A percentile compares a stretch with the other conserved stretches of the same genome.
phyloP scores from a whole-genome alignment of 352 stramenopile genomes.

The Globisporangium cederbergense region DNA sequence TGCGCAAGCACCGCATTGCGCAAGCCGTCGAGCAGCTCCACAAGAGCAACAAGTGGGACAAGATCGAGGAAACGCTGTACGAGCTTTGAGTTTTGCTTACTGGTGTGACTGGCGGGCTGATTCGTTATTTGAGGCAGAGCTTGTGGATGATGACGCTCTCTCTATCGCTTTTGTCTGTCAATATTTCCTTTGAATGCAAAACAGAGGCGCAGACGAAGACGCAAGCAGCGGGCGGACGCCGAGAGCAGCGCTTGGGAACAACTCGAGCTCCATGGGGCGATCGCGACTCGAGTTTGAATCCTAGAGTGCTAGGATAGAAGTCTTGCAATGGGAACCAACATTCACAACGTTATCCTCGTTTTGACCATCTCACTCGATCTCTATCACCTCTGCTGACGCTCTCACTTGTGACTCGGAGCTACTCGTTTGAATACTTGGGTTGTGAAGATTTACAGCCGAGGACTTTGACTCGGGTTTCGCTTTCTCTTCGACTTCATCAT shows the following conservation, averaged over 20 bases:
- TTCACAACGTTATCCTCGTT: neutral
- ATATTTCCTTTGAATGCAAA: neutral
- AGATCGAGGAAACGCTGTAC: conserved; percentile 77
- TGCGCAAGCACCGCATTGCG: conserved; percentile 65
- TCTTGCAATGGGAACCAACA: neutral
- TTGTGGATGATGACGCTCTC: neutral
- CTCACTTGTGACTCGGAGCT: neutral
- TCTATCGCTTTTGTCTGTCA: conserved; percentile 11
- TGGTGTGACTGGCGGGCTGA: neutral
- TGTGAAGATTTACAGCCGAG: neutral
- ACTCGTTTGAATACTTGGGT: neutral
- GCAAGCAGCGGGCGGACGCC: conserved; percentile 3
- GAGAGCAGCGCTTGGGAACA: neutral
- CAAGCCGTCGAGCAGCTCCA: conserved; percentile 67
- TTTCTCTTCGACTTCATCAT: conserved; percentile 8
- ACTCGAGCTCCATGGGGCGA: conserved; percentile 6
- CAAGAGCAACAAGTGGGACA: conserved; percentile 69
- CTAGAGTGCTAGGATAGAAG: neutral
- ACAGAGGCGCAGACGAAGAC: conserved; percentile 18
- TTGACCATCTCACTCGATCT: conserved; percentile 9
- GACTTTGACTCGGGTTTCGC: neutral
- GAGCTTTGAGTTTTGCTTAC: conserved; percentile 25
- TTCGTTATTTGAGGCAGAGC: neutral
- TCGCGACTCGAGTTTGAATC: conserved; percentile 5
- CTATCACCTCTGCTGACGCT: conserved; percentile 8